Evolutionary conservation across 768 basidiomycete species (phyloP).

Genomic region (Amanita subjunquillea): DNA sequence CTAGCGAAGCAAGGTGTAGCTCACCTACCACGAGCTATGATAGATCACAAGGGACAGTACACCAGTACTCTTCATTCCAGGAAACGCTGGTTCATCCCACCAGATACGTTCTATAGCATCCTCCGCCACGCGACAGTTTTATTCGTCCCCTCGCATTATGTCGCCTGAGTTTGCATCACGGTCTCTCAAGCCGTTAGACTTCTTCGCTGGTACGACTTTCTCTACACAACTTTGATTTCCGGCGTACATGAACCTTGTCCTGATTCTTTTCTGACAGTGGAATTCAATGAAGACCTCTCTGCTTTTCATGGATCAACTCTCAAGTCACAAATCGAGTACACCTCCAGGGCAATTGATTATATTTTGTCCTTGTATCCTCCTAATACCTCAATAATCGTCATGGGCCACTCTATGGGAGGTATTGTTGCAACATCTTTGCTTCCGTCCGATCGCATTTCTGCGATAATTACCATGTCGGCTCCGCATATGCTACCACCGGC

Average conservation of each 20-base stretch:
- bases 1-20: not conserved
- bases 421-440: slow-evolving; percentile 78
- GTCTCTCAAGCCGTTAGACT: slow-evolving; percentile 55
- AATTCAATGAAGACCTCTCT: slow-evolving; percentile 95
- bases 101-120: slow-evolving; percentile 95
- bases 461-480: slow-evolving; percentile 93
- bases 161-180: slow-evolving; percentile 42
- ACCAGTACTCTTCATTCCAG: slow-evolving; percentile 95
- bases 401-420: slow-evolving; percentile 98
- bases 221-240: not conserved
- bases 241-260: not conserved
- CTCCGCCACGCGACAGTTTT: slow-evolving; percentile 78
- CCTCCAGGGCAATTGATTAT: slow-evolving; percentile 58
- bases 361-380: slow-evolving; percentile 70
- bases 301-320: slow-evolving; percentile 91
- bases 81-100: slow-evolving; percentile 90
- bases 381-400: slow-evolving; percentile 55
- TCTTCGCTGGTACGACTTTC: slow-evolving; percentile 65
- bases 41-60: slow-evolving; percentile 31
- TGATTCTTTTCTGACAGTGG: slow-evolving; percentile 38
- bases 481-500: slow-evolving; percentile 86
- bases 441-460: slow-evolving; percentile 53
- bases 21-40: not conserved
- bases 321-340: slow-evolving; percentile 70
- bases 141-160: slow-evolving; percentile 44